phyloP scores from a whole-genome alignment of 768 basidiomycete species.

The Tricholoma furcatifolium region DNA sequence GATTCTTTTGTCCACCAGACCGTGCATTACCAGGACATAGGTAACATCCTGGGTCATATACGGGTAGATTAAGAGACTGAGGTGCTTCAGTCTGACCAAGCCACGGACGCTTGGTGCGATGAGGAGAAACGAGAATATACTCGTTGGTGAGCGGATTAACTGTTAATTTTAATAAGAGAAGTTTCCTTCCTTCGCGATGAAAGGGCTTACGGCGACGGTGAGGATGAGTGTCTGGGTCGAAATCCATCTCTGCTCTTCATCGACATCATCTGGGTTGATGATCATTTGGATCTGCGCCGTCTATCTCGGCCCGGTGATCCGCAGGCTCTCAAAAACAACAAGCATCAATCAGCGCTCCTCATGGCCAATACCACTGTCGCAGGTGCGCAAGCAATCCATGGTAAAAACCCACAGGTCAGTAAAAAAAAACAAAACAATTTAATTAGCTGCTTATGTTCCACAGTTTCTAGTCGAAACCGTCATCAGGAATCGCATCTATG shows the following conservation, averaged over 20 bases:
- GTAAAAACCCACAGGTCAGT: conserved; percentile 93
- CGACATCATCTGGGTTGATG: background rate
- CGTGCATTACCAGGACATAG: conserved; percentile 86
- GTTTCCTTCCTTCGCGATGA: background rate
- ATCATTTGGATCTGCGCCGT: background rate
- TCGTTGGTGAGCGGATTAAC: conserved; percentile 81
- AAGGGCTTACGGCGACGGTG: conserved; percentile 64
- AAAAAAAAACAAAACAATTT: too few relatives aligned
- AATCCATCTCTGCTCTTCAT: conserved; percentile 24
- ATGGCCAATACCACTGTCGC: conserved; percentile 95
- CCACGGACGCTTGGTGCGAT: conserved; percentile 91
- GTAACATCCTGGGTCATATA: conserved; percentile 75
- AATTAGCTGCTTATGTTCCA: conserved; percentile 20
- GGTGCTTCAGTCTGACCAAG: conserved; percentile 79
- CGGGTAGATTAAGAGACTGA: conserved; percentile 48
- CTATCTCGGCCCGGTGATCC: background rate
- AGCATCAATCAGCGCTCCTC: conserved; percentile 16
- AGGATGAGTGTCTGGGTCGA: conserved; percentile 63
- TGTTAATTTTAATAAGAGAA: conserved; percentile 25
- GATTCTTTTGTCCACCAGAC: conserved; percentile 69
- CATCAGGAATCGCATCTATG: conserved; percentile 94
- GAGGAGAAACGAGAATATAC: conserved; percentile 83
- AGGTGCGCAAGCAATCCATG: conserved; percentile 89
- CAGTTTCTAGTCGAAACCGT: conserved; percentile 96
- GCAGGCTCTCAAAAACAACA: background rate